Conservation (phyloP, 148 eudicot species). For the Arctostaphylos glauca region DNA sequence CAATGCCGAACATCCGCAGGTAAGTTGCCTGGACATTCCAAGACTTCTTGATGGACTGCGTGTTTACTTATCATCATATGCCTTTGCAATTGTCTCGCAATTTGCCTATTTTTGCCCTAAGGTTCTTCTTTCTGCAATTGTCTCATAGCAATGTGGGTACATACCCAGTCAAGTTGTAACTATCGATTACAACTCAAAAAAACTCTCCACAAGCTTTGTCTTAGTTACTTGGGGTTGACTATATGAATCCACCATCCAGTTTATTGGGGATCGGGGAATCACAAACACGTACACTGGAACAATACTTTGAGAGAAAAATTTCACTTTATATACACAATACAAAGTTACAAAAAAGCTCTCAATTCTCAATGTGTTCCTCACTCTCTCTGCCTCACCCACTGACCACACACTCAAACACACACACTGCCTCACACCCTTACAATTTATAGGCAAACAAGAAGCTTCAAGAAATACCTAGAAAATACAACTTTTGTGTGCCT, state of each 20-base stretch:
- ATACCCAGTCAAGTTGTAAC: neutral
- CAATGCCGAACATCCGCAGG: slow-evolving; percentile 95
- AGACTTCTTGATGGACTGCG: neutral
- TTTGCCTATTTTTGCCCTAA: slow-evolving; percentile 5
- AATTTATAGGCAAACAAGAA: too few species aligned
- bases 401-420: too few species aligned
- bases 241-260: neutral
- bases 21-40: slow-evolving; percentile 24
- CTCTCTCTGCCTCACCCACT: too few species aligned
- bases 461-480: too few species aligned
- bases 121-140: slow-evolving; percentile 1
- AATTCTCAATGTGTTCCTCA: too few species aligned
- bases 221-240: neutral
- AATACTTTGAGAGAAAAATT: too few species aligned
- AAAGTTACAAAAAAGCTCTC: too few species aligned
- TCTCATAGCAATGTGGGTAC: neutral
- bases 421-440: too few species aligned
- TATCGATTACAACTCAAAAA: neutral
- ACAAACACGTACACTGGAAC: too few species aligned
- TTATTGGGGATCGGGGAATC: too few species aligned
- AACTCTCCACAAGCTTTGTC: neutral
- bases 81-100: neutral
- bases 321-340: too few species aligned
- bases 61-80: slow-evolving; percentile 1
- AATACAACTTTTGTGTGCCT: too few species aligned